Base-by-base conservation (phyloP, 768 basidiomycete genomes). In the Amanita pseudoporphyria region DNA sequence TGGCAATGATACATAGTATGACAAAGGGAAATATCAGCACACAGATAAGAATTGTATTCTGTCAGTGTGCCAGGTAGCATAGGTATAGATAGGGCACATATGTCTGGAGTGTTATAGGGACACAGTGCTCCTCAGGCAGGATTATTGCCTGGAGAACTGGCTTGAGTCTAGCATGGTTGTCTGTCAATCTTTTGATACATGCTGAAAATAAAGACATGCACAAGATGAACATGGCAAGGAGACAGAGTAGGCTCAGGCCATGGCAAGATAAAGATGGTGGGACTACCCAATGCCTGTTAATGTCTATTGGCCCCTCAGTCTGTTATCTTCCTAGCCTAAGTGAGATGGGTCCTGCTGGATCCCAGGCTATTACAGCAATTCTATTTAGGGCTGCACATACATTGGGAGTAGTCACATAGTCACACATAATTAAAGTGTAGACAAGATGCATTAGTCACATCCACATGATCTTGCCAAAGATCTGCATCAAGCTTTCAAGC, bases 21-120 rank as follows among this genome's bases (percentile, higher is more conserved):
- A 77, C 73, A 2, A 71, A 63, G 0, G 87, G 88, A 1, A 89
- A 66, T 3, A 87, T 60, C 0, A 81, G 65, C 1, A 87, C 57
- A 9, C 88, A 78, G 28, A 81, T 68, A 10, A 73, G 58, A 57
- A 77, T 74, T 1, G 88, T 91, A 40, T 81, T 71, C 7, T 75
- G 78, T 51, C 84, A 67, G 52, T 86, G 73, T 2, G 80, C 75
- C 10, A 91, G 76, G 61, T 84, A 87, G 38, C 82, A 83, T 66
- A 89, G 70, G 57, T 79, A 74, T 13, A 84, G 57, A 57, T 79
- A 78, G 0, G 84, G 85, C 3, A 78, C 49, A 52, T 76, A 67
- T 19, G 62, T 76, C 49, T 52, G 55, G 58, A 54, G 56, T 28
- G 68, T 69, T 32, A 82, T 62, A 18, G 81, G 79, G 56, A 73